Conservation (phyloP, 2,329 filamentous ascomycete genomes). For the Stemphylium beticola region DNA sequence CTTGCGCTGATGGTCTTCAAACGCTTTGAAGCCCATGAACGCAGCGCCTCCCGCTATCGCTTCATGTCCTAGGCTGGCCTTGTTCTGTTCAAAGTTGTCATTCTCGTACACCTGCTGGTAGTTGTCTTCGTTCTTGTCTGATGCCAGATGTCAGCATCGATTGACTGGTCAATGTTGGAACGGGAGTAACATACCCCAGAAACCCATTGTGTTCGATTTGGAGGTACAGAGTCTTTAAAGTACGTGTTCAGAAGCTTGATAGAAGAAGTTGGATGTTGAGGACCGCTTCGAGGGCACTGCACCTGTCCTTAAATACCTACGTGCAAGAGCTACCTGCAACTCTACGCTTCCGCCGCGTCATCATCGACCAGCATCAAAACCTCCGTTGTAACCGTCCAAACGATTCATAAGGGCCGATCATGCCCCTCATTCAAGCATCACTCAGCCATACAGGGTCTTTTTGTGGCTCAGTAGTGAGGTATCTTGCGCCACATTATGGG, state of each 20-base stretch:
- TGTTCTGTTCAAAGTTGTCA: slow-evolving; percentile 56
- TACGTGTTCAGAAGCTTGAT: neutral
- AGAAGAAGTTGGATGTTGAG: neutral
- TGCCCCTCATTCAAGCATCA: slow-evolving; percentile 27
- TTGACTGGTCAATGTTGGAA: neutral
- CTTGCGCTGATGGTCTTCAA: slow-evolving; percentile 74
- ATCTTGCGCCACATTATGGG: slow-evolving; percentile 27
- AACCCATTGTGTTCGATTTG: slow-evolving; percentile 44
- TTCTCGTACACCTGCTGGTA: slow-evolving; percentile 63
- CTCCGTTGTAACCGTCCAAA: slow-evolving; percentile 11
- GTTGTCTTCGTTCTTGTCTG: slow-evolving; percentile 60
- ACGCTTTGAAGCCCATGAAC: slow-evolving; percentile 81
- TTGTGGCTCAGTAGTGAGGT: slow-evolving; percentile 28
- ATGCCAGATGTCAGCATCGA: slow-evolving; percentile 3
- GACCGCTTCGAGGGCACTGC: neutral
- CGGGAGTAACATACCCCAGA: slow-evolving; percentile 47
- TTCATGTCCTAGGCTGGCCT: slow-evolving; percentile 74
- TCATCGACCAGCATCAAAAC: neutral
- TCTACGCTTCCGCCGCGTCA: slow-evolving; percentile 19
- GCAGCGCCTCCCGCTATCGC: slow-evolving; percentile 75
- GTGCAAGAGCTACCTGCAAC: neutral
- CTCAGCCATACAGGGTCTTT: slow-evolving; percentile 29
- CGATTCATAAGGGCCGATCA: slow-evolving; percentile 19
- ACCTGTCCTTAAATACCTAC: slow-evolving; percentile 21
- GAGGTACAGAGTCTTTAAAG: neutral